phyloP scores from a whole-genome alignment of 2,329 filamentous ascomycete genomes.

The Neurospora sp. region DNA sequence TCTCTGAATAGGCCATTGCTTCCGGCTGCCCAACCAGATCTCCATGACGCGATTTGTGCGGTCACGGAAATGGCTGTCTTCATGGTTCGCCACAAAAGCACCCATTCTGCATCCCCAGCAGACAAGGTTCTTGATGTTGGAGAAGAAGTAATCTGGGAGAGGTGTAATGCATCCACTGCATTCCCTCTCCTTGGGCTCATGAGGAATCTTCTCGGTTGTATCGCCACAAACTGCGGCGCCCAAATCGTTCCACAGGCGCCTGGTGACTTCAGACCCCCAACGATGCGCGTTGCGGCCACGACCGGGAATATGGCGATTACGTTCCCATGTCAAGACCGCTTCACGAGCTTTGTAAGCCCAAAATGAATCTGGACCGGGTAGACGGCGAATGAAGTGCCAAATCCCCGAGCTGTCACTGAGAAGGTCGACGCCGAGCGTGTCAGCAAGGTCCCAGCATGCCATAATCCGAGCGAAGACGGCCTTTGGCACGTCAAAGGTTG shows the following conservation, averaged over 20 bases:
- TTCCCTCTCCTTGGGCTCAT: neutral
- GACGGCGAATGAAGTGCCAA: slow-evolving; percentile 13
- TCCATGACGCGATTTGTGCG: slow-evolving; percentile 1
- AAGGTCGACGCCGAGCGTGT: slow-evolving; percentile 14
- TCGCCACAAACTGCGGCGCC: neutral
- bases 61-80: slow-evolving; percentile 14
- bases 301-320: neutral
- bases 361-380: slow-evolving; percentile 14
- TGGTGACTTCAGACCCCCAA: neutral
- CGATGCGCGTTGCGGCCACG: neutral
- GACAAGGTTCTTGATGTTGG: neutral
- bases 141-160: slow-evolving; percentile 4
- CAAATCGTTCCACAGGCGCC: neutral
- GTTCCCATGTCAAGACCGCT: slow-evolving; percentile 5
- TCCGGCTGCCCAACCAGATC: neutral
- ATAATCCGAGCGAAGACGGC: slow-evolving; percentile 10
- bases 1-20: neutral
- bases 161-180: slow-evolving; percentile 6
- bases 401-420: slow-evolving; percentile 14
- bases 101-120: slow-evolving; percentile 15
- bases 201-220: neutral
- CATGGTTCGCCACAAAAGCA: slow-evolving; percentile 6
- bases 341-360: slow-evolving; percentile 17
- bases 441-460: slow-evolving; percentile 3
- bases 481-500: slow-evolving; percentile 14